phyloP scores from a whole-genome alignment of 352 stramenopile species.

The Pythium inflatum region DNA sequence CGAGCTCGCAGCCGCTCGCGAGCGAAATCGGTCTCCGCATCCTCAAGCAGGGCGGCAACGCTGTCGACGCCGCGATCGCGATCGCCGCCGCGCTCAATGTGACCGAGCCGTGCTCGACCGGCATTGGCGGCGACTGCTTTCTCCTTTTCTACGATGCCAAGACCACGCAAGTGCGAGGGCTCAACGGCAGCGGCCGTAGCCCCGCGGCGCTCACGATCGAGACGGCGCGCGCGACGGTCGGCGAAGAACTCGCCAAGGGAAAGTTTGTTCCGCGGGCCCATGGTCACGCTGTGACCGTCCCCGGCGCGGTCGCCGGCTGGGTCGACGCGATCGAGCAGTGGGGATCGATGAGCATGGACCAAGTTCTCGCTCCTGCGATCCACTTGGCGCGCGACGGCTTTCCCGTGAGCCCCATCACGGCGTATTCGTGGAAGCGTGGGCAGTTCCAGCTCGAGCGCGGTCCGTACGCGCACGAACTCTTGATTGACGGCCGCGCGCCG shows the following conservation, averaged over 20 bases:
- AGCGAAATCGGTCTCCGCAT: constrained; percentile 92
- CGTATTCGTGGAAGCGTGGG: constrained; percentile 79
- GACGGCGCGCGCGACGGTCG: constrained; percentile 47
- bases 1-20: constrained; percentile 94
- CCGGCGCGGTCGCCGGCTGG: constrained; percentile 93
- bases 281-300: constrained; percentile 83
- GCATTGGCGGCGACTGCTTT: constrained; percentile 95
- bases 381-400: constrained; percentile 93
- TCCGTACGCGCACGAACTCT: constrained; percentile 52
- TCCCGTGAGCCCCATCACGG: constrained; percentile 90
- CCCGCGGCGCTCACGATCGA: constrained; percentile 84
- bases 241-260: constrained; percentile 30
- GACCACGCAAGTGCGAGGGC: constrained; percentile 77
- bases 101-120: constrained; percentile 78
- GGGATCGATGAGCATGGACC: constrained; percentile 77
- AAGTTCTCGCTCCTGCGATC: constrained; percentile 92
- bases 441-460: constrained; percentile 70
- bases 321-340: constrained; percentile 88
- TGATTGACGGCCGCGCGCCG: constrained; percentile 58
- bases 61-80: constrained; percentile 91
- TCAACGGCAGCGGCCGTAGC: constrained; percentile 94
- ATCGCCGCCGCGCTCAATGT: constrained; percentile 62
- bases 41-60: constrained; percentile 91
- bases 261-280: constrained; percentile 57
- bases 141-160: constrained; percentile 93